These are phyloP conservation scores for Akanthomyces uredinophilus DNA, from an alignment of 2,329 filamentous ascomycete species.

Conservation along the genomic window DNA sequence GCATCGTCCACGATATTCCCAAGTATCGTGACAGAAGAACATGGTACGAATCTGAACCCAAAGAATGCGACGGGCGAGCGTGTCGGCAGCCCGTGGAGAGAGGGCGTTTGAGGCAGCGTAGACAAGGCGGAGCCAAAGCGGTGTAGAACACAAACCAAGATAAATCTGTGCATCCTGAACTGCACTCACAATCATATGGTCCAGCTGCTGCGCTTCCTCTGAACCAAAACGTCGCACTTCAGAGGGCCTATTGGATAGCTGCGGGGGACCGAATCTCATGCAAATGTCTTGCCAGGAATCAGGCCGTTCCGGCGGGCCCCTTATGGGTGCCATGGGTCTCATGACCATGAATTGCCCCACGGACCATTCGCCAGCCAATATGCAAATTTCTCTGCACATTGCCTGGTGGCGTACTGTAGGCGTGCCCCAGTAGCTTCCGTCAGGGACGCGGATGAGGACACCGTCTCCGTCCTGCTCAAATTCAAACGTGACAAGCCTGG, in stretches of 20 bases:
- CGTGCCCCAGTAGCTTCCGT: background rate
- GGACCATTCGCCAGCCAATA: background rate
- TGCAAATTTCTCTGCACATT: background rate
- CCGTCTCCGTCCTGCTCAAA: background rate
- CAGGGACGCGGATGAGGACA: background rate
- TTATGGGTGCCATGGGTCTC: background rate
- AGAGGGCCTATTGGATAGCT: background rate
- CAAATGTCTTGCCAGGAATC: background rate
- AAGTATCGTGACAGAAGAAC: background rate
- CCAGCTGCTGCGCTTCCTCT: background rate
- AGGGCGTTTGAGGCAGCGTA: background rate
- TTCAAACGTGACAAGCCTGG: background rate
- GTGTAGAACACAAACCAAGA: conserved; percentile 1
- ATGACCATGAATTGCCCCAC: background rate
- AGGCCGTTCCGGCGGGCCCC: background rate
- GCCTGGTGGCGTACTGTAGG: background rate
- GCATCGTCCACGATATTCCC: background rate
- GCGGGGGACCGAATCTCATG: background rate
- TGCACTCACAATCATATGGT: background rate
- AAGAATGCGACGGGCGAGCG: background rate
- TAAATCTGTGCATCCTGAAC: background rate
- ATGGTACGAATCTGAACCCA: conserved; percentile 1
- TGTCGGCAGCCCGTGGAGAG: background rate
- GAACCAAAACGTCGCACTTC: background rate
- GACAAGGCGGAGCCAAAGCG: background rate